Conservation (phyloP, 108 stramenopile species). For the Asterionellopsis glacialis region DNA sequence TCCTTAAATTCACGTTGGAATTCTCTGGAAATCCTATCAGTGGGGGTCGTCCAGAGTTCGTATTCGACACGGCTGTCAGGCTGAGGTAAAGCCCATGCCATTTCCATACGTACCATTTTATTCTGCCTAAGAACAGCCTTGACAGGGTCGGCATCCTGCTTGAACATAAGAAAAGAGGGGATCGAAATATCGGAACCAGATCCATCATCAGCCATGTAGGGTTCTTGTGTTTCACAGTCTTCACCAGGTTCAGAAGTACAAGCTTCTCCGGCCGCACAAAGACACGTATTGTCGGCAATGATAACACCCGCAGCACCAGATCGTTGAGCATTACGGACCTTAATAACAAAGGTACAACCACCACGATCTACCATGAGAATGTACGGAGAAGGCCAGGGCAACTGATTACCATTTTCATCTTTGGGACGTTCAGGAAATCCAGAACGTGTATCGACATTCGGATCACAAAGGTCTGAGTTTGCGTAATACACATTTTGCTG, state of each 20-base stretch:
- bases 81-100: slow-evolving; percentile 83
- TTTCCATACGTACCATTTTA: slow-evolving; percentile 77
- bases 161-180: slow-evolving; percentile 84
- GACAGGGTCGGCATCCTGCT: slow-evolving; percentile 76
- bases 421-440: slow-evolving; percentile 59
- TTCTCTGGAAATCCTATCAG: slow-evolving; percentile 49
- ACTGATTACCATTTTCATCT: slow-evolving; percentile 46
- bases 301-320: slow-evolving; percentile 86
- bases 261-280: slow-evolving; percentile 47
- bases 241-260: slow-evolving; percentile 31
- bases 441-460: slow-evolving; percentile 48
- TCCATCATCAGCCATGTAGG: slow-evolving; percentile 98
- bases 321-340: slow-evolving; percentile 92
- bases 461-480: slow-evolving; percentile 67
- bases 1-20: slow-evolving; percentile 71
- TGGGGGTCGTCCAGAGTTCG: slow-evolving; percentile 86
- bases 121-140: slow-evolving; percentile 54
- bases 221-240: slow-evolving; percentile 74
- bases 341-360: slow-evolving; percentile 86
- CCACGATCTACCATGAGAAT: slow-evolving; percentile 93
- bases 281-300: slow-evolving; percentile 90
- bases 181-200: slow-evolving; percentile 89
- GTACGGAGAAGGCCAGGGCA: slow-evolving; percentile 72
- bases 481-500: slow-evolving; percentile 78
- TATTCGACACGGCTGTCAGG: slow-evolving; percentile 91